Base-by-base conservation (phyloP, 371 early-diverging fungal species). In the Zancudomyces culisetae region DNA sequence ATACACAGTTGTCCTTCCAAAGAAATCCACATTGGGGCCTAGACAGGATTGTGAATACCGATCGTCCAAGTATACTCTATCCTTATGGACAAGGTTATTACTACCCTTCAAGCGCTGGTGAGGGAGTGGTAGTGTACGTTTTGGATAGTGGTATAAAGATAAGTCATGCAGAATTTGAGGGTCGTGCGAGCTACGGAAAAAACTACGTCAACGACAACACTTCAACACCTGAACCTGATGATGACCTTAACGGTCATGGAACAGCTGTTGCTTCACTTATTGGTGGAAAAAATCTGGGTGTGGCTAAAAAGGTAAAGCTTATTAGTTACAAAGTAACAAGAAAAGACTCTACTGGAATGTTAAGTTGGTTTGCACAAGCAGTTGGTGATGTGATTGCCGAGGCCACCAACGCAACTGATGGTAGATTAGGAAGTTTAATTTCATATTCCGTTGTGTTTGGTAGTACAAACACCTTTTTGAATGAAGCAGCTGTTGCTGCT, bases 361-460 rank as follows among this genome's bases (percentile, higher is more conserved):
- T 83, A 79, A 64, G 75, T 46, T 84, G 80, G 56, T 83, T 87
- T 41, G 64, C 85, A 27, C 71, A 70, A 43, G 87, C 86, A 50
- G 79, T 87, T 40, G 23, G 50, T 19, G 80, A 81, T 55, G 82
- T 71, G 70, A 78, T 78, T 18, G 73, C 62, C 19, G 69, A 66
- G 29, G 60, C 56, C 12, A 40, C 58, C 26, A 63, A 61, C 28
- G 75, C 76, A 1, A 52, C 58, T 51, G 60, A 60, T 20, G 79
- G 80, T 28, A 72, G 69, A 60, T 81, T 76, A 66, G 81, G 82
- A 35, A 79, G 89, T 23, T 91, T 84, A 10, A 91, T 90, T 60
- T 93, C 92, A 70, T 93, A 94, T 92, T 82, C 83, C 52, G 71
- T 95, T 47, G 93, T 91, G 54, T 94, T 92, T 57, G 87, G 87